Evolutionary conservation across 1,284 basidiomycete species (phyloP).

Genomic region (Trametes pubescens): DNA sequence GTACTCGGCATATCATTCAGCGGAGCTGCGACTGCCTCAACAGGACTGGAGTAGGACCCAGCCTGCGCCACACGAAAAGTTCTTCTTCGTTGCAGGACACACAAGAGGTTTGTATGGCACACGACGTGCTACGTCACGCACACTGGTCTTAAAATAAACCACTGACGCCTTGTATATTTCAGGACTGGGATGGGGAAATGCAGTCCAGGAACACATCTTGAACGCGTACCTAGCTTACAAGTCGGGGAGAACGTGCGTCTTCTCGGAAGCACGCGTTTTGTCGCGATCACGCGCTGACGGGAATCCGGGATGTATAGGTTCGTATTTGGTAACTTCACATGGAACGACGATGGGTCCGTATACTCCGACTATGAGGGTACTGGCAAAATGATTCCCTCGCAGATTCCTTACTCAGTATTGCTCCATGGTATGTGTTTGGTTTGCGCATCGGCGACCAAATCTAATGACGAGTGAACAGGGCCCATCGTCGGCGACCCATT

Average conservation of each 20-base stretch:
- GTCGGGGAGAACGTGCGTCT: conserved; percentile 52
- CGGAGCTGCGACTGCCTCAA: conserved; percentile 20
- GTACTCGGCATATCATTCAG: conserved; percentile 16
- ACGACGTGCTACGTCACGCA: neutral
- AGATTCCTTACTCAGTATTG: conserved; percentile 67
- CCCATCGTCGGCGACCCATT: conserved; percentile 50
- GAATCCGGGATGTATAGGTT: conserved; percentile 40
- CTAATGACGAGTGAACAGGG: conserved; percentile 35
- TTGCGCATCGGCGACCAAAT: too few species aligned
- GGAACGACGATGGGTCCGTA: conserved; percentile 46
- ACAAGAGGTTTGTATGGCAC: conserved; percentile 25
- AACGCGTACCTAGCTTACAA: conserved; percentile 56
- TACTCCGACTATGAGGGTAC: conserved; percentile 41
- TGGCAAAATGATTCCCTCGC: conserved; percentile 56
- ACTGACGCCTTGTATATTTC: neutral
- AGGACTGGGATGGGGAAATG: conserved; percentile 57
- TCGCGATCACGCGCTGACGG: neutral
- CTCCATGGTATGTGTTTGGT: conserved; percentile 49
- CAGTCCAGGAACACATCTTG: conserved; percentile 59
- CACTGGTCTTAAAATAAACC: neutral
- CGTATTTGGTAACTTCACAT: conserved; percentile 74
- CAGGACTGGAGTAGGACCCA: conserved; percentile 33
- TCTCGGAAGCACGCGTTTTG: neutral
- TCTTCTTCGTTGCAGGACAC: conserved; percentile 33
- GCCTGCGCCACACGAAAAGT: conserved; percentile 16